A percentile compares a stretch with the other conserved stretches of the same genome.
Conservation (phyloP, 2,329 filamentous ascomycete genomes). For the Cladosporium sp. region DNA sequence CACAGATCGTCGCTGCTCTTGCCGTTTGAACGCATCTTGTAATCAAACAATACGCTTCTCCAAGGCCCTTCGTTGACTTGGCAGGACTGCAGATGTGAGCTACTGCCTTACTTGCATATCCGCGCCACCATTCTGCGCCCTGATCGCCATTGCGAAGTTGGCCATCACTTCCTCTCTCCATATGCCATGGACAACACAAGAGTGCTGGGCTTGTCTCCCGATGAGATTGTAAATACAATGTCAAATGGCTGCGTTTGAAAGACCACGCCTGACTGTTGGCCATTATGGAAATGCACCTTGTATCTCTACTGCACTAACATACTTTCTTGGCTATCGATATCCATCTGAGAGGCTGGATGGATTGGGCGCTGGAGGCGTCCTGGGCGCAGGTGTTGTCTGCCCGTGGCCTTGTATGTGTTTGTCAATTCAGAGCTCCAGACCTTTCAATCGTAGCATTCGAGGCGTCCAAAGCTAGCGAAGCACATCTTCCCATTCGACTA, state of each 20-base stretch:
- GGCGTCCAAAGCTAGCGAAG: background rate
- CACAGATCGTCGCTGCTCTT: background rate
- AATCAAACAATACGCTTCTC: background rate
- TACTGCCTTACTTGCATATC: slow-evolving; percentile 1
- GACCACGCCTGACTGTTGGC: background rate
- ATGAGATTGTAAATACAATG: background rate
- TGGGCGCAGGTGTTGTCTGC: background rate
- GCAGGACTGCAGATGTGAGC: slow-evolving; percentile 2
- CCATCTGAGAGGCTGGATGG: background rate
- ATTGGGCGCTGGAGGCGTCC: background rate
- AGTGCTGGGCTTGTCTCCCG: background rate
- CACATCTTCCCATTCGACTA: background rate
- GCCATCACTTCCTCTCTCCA: background rate
- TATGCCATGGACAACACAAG: background rate
- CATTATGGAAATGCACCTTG: background rate
- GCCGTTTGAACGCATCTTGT: background rate
- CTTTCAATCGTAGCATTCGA: background rate
- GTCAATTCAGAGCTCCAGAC: background rate
- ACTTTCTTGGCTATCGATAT: slow-evolving; percentile 6
- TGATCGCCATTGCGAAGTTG: background rate
- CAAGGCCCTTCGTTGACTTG: background rate
- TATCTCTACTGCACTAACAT: background rate
- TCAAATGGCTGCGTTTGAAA: background rate
- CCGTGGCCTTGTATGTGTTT: background rate
- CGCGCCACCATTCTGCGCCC: background rate